Conservation (phyloP, 2,329 filamentous ascomycete species). For the Scedosporium dehoogii region DNA sequence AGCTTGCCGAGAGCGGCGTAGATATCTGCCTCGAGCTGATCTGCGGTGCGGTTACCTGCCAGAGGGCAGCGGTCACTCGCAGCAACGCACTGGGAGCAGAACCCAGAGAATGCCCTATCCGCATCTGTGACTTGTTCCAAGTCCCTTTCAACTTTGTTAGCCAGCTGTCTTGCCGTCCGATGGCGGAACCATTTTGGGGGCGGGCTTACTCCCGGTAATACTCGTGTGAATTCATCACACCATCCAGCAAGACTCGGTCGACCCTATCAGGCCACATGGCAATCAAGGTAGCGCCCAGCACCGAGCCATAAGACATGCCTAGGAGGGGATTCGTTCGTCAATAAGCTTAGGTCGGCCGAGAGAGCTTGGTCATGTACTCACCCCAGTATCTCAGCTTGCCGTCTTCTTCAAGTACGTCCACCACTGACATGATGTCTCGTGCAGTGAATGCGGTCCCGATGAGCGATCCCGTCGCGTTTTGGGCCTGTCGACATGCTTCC, state of each 20-base stretch:
- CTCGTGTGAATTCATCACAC: constrained; percentile 18
- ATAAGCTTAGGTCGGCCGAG: no score
- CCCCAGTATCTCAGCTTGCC: constrained; percentile 3
- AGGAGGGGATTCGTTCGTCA: background rate
- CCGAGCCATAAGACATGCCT: constrained; percentile 8
- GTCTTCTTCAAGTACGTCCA: constrained; percentile 6
- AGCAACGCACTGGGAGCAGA: constrained; percentile 18
- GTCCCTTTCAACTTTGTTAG: constrained; percentile 10
- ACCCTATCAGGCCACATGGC: constrained; percentile 8
- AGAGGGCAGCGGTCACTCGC: constrained; percentile 17
- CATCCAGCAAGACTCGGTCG: constrained; percentile 7
- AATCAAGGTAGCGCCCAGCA: constrained; percentile 5
- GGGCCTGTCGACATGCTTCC: background rate
- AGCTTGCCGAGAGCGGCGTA: constrained; percentile 17
- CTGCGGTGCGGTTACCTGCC: constrained; percentile 19
- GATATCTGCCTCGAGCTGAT: constrained; percentile 24
- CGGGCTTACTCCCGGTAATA: constrained; percentile 18
- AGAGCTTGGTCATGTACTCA: background rate
- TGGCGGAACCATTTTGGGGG: background rate
- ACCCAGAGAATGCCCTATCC: constrained; percentile 18
- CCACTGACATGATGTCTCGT: constrained; percentile 8
- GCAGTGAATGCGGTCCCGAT: constrained; percentile 8
- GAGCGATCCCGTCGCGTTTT: constrained; percentile 6
- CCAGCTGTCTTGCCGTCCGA: no score
- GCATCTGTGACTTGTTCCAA: constrained; percentile 15